phyloP scores from a whole-genome alignment of 345 rosid genomes.

The Pseudoturritis turrita region DNA sequence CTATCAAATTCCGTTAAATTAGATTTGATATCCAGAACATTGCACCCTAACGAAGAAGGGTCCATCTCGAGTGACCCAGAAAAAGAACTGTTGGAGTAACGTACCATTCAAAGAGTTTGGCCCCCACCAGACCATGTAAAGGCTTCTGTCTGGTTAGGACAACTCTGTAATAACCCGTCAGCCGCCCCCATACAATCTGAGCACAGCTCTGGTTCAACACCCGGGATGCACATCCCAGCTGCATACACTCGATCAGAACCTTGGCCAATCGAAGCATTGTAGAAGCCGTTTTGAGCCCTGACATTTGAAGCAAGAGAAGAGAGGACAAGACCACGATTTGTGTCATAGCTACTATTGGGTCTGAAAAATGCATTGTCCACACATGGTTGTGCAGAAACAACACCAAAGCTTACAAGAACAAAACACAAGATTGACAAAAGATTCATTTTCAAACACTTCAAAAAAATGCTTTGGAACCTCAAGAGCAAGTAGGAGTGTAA shows the following conservation, averaged over 20 bases:
- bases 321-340: conserved; percentile 11
- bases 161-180: background rate
- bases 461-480: background rate
- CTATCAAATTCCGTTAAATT: background rate
- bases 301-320: conserved; percentile 19
- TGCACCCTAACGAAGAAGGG: background rate
- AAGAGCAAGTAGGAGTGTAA: background rate
- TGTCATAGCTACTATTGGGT: conserved; percentile 1
- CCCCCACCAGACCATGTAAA: conserved; percentile 11
- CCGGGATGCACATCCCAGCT: conserved; percentile 21
- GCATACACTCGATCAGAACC: conserved; percentile 17
- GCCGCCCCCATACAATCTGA: background rate
- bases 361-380: conserved; percentile 18
- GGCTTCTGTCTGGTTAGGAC: conserved; percentile 31
- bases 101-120: conserved; percentile 18
- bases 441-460: background rate
- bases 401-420: background rate
- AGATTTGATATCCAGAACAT: background rate
- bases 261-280: conserved; percentile 8
- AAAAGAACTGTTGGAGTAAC: conserved; percentile 34
- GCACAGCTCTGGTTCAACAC: conserved; percentile 7
- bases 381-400: conserved; percentile 1
- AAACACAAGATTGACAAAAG: background rate
- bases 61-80: background rate
- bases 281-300: conserved; percentile 12